phyloP scores from a whole-genome alignment of 202 grass and related monocot species.

The Miscanthus sacchariflorus region DNA sequence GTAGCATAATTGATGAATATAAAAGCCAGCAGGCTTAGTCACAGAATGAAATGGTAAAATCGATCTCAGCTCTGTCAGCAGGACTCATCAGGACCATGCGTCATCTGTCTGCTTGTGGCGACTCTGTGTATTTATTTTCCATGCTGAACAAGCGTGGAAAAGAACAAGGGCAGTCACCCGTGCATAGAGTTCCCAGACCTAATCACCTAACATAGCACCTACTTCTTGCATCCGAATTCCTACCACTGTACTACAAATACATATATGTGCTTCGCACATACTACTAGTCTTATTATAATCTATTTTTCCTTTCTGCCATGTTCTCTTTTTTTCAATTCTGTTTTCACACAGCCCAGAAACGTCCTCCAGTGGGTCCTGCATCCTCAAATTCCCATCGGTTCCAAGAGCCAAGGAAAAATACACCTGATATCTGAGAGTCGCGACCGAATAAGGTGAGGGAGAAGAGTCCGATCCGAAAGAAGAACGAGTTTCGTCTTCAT shows the following conservation, averaged over 20 bases:
- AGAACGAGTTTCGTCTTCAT: no score
- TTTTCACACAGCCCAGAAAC: no score
- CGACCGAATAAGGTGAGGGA: no score
- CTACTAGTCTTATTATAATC: no score
- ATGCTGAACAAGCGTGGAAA: slow-evolving; percentile 41
- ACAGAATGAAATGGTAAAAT: slow-evolving; percentile 21
- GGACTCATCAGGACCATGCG: slow-evolving; percentile 34
- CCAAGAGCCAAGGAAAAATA: no score
- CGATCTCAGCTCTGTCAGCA: neutral
- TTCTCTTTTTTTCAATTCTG: no score
- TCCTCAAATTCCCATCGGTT: no score
- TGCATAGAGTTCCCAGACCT: slow-evolving; percentile 37
- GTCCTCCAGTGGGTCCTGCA: no score
- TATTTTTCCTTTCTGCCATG: no score
- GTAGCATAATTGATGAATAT: slow-evolving; percentile 33
- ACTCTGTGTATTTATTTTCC: slow-evolving; percentile 35
- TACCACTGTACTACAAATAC: neutral
- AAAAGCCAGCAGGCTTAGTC: slow-evolving; percentile 19
- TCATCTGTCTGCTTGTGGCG: slow-evolving; percentile 33
- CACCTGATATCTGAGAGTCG: no score
- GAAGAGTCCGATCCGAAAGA: no score
- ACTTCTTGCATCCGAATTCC: slow-evolving; percentile 29
- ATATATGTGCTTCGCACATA: neutral
- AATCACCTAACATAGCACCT: slow-evolving; percentile 42
- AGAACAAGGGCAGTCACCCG: slow-evolving; percentile 28